phyloP scores from a whole-genome alignment of 1,139 yeast genomes.

The Geotrichum cucujoidarum region DNA sequence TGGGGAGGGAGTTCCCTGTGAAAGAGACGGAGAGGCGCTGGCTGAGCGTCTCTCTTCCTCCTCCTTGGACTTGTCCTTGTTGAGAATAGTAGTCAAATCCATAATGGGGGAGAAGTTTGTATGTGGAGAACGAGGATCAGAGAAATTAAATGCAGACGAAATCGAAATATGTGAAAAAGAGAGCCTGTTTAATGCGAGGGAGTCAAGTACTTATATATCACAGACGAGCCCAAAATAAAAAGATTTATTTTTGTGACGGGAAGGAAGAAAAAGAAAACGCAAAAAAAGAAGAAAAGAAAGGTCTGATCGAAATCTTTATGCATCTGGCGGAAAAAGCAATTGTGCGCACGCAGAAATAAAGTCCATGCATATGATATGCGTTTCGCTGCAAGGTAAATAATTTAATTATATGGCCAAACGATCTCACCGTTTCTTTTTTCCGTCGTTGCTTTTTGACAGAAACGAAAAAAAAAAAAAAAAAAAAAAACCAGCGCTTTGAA shows the following conservation, averaged over 20 bases:
- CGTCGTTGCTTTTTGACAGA: neutral
- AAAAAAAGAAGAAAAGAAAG: neutral
- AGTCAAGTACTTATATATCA: too few species aligned
- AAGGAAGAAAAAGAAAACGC: neutral
- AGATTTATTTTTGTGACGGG: neutral
- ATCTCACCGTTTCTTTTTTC: too few species aligned
- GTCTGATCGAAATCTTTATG: neutral
- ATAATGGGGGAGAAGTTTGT: conserved; percentile 9
- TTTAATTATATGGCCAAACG: too few species aligned
- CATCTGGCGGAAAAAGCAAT: neutral
- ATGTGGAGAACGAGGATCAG: neutral
- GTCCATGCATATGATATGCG: neutral
- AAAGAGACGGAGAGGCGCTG: neutral
- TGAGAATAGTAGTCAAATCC: conserved; percentile 25
- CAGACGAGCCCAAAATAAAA: too few species aligned
- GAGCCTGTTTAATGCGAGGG: too few species aligned
- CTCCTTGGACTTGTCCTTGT: conserved; percentile 16
- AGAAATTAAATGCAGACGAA: neutral
- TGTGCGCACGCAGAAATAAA: neutral
- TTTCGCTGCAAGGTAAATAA: neutral
- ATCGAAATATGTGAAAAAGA: too few species aligned
- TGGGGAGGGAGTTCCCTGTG: neutral
- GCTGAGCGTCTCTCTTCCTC: too few species aligned
- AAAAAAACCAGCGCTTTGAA: neutral
- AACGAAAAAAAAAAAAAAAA: neutral